Evolutionary conservation across 1,139 yeast species (phyloP).

Genomic region (Pichia norvegensis): DNA sequence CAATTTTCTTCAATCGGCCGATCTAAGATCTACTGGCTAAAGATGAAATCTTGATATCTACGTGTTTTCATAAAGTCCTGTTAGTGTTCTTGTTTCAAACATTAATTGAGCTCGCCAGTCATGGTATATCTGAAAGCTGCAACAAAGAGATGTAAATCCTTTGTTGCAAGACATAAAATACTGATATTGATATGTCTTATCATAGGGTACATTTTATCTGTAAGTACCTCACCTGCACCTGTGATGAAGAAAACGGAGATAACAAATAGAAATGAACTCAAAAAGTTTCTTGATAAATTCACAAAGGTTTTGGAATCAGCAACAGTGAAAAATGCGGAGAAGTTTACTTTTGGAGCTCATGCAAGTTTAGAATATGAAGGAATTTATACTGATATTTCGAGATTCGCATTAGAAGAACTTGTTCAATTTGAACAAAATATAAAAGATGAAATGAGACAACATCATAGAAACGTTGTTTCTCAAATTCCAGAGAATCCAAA

Average conservation of each 20-base stretch:
- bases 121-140: neutral
- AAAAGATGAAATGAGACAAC: conserved; percentile 15
- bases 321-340: neutral
- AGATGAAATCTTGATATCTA: too few species aligned
- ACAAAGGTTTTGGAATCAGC: neutral
- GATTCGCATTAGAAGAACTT: neutral
- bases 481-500: conserved; percentile 14
- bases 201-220: neutral
- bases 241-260: neutral
- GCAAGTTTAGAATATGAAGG: neutral
- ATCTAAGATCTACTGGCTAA: too few species aligned
- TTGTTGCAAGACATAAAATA: neutral
- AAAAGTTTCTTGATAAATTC: neutral
- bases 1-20: too few species aligned
- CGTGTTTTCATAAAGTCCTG: too few species aligned
- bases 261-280: neutral
- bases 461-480: conserved; percentile 16
- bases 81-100: too few species aligned
- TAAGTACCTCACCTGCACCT: neutral
- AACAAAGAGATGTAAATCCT: neutral
- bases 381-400: conserved; percentile 2
- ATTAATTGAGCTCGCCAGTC: too few species aligned
- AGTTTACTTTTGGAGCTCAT: neutral
- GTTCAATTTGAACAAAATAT: conserved; percentile 16
- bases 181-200: neutral